phyloP scores from a whole-genome alignment of 106 monocot species.

The Dendrobium officinale region DNA sequence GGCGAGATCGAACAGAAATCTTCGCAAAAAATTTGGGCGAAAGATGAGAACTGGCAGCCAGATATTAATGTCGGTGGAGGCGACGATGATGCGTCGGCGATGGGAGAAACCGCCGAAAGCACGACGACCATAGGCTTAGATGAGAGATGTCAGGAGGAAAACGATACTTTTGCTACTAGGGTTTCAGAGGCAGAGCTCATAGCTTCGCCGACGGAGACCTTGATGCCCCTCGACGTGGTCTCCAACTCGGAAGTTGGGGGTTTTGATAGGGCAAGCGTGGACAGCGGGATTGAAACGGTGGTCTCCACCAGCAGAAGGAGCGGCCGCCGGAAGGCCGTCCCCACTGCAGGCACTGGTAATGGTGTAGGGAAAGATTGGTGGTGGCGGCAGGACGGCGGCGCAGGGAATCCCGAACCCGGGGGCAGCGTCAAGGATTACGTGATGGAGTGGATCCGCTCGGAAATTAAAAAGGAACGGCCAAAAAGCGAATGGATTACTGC shows the following conservation, averaged over 20 bases:
- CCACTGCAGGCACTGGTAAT: neutral
- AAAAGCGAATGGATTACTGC: slow-evolving; percentile 36
- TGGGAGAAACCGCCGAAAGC: slow-evolving; percentile 47
- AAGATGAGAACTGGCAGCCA: neutral
- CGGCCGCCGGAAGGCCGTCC: slow-evolving; percentile 4
- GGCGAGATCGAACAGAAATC: slow-evolving; percentile 1
- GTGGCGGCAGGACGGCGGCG: slow-evolving; percentile 51
- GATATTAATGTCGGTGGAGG: slow-evolving; percentile 5
- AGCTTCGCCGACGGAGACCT: slow-evolving; percentile 15
- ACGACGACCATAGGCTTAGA: slow-evolving; percentile 8
- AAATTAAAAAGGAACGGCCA: slow-evolving; percentile 81
- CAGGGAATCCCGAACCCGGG: slow-evolving; percentile 16
- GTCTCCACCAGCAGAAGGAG: slow-evolving; percentile 4
- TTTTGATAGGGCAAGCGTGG: slow-evolving; percentile 50
- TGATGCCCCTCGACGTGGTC: slow-evolving; percentile 19
- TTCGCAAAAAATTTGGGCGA: neutral
- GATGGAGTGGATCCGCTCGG: slow-evolving; percentile 95
- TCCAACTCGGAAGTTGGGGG: slow-evolving; percentile 52
- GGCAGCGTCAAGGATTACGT: slow-evolving; percentile 79
- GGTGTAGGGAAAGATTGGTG: slow-evolving; percentile 46
- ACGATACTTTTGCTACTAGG: slow-evolving; percentile 9
- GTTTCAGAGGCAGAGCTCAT: slow-evolving; percentile 15
- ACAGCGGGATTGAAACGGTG: slow-evolving; percentile 12
- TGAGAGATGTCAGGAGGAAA: slow-evolving; percentile 32
- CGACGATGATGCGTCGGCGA: slow-evolving; percentile 38